Evolutionary conservation across 495 filamentous ascomycete genomes (phyloP).

Genomic region (Apiosordaria backusii): DNA sequence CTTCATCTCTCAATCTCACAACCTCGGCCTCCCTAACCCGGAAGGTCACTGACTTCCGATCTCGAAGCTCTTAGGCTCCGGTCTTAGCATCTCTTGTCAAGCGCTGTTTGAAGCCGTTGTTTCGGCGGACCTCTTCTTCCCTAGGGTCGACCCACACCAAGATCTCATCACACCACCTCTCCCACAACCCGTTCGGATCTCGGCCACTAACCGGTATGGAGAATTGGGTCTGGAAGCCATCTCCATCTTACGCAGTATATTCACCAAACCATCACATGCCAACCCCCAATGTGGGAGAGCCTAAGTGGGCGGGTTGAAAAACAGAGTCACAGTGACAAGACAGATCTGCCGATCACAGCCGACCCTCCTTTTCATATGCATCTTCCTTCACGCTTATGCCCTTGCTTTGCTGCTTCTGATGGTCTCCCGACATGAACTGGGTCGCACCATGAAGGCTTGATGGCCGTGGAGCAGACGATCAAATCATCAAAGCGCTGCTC

Average conservation of each 20-base stretch:
- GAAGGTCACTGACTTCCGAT: background rate
- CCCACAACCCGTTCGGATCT: background rate
- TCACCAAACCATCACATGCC: background rate
- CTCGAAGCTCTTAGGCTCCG: background rate
- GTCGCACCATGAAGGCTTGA: background rate
- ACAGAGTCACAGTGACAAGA: background rate
- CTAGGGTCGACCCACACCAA: too few relatives aligned
- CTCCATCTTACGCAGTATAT: background rate
- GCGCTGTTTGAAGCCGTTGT: background rate
- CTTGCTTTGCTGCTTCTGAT: background rate
- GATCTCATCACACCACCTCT: too few relatives aligned
- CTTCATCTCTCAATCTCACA: background rate
- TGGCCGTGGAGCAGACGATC: background rate
- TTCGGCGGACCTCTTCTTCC: background rate
- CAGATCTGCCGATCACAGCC: background rate
- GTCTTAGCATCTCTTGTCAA: background rate
- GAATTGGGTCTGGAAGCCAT: background rate
- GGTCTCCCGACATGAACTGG: background rate
- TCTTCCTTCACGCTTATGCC: background rate
- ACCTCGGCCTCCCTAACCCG: background rate
- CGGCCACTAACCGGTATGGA: background rate
- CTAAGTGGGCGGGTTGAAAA: background rate
- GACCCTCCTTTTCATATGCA: background rate
- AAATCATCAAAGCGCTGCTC: background rate
- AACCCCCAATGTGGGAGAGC: background rate